These are phyloP conservation scores for Scheffersomyces stipitis DNA, from an alignment of 805 yeast species.

Conservation along the genomic window DNA sequence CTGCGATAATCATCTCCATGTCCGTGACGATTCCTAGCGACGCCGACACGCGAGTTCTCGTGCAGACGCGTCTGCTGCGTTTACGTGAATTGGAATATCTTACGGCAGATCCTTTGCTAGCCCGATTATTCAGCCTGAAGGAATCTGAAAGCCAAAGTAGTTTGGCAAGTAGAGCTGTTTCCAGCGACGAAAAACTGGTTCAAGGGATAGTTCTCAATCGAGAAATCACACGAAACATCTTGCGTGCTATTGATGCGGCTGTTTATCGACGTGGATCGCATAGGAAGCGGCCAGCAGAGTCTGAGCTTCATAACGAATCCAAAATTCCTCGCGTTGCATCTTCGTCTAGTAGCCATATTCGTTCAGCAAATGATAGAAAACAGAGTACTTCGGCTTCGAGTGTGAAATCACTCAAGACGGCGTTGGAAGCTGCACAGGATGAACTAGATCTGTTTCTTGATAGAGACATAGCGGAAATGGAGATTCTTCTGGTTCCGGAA, in stretches of 20 bases:
- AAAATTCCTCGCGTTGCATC: neutral
- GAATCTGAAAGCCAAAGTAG: neutral
- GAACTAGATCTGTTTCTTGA: constrained; percentile 21
- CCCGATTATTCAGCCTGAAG: constrained; percentile 3
- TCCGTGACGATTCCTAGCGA: neutral
- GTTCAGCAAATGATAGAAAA: constrained; percentile 4
- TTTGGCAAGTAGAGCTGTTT: neutral
- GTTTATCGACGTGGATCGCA: neutral
- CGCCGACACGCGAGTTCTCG: constrained; percentile 1
- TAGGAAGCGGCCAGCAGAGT: neutral
- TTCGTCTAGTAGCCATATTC: constrained; percentile 1
- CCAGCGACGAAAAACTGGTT: neutral
- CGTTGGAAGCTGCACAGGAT: constrained; percentile 19
- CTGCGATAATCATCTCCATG: no score
- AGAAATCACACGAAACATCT: neutral
- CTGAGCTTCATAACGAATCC: neutral
- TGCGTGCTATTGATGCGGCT: neutral
- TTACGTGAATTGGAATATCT: constrained; percentile 22
- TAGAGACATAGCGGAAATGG: constrained; percentile 29
- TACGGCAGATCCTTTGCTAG: constrained; percentile 10
- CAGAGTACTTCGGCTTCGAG: no score
- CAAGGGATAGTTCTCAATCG: neutral
- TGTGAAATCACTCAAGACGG: constrained; percentile 17
- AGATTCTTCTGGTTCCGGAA: constrained; percentile 41
- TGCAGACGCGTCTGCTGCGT: constrained; percentile 12